Percentiles rank a stretch among this genome's conserved stretches.
Conservation (phyloP, 495 filamentous ascomycete species). For the Baudoinia panamericana region DNA sequence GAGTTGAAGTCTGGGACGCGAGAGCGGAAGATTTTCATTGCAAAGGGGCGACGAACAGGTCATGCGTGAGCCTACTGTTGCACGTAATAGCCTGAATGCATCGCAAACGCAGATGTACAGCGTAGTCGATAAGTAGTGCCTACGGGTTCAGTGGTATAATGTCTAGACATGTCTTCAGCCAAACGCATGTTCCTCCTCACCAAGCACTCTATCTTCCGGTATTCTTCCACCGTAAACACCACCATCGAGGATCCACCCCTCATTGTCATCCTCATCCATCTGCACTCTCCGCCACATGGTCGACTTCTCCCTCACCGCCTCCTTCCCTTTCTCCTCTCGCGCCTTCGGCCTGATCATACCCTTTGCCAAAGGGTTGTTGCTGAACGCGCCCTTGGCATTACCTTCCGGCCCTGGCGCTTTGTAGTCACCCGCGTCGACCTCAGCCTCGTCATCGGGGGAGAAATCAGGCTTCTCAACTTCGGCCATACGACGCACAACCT, state of each 20-base stretch:
- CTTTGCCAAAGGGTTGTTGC: slow-evolving; percentile 63
- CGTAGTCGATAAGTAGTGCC: too few relatives aligned
- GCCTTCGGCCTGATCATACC: slow-evolving; percentile 60
- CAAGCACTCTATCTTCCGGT: slow-evolving; percentile 30
- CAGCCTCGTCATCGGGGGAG: neutral
- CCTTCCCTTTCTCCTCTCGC: slow-evolving; percentile 44
- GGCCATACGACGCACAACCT: slow-evolving; percentile 9
- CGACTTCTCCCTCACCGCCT: slow-evolving; percentile 62
- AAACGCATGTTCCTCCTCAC: slow-evolving; percentile 36
- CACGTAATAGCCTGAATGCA: too few relatives aligned
- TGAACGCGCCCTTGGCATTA: slow-evolving; percentile 50
- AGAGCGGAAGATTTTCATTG: slow-evolving; percentile 14
- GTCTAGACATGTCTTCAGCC: slow-evolving; percentile 27
- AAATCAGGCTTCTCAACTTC: slow-evolving; percentile 11
- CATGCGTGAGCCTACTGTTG: too few relatives aligned
- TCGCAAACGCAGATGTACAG: too few relatives aligned
- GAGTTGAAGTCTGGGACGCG: slow-evolving; percentile 5
- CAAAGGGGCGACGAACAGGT: slow-evolving; percentile 8
- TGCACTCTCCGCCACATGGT: slow-evolving; percentile 76
- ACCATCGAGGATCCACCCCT: slow-evolving; percentile 81
- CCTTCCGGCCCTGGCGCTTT: neutral
- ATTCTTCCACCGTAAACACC: slow-evolving; percentile 48
- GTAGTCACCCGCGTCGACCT: neutral
- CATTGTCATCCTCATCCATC: slow-evolving; percentile 81
- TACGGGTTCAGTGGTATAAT: too few relatives aligned